phyloP scores from a whole-genome alignment of 805 yeast genomes.

The Wickerhamomyces chambardii region DNA sequence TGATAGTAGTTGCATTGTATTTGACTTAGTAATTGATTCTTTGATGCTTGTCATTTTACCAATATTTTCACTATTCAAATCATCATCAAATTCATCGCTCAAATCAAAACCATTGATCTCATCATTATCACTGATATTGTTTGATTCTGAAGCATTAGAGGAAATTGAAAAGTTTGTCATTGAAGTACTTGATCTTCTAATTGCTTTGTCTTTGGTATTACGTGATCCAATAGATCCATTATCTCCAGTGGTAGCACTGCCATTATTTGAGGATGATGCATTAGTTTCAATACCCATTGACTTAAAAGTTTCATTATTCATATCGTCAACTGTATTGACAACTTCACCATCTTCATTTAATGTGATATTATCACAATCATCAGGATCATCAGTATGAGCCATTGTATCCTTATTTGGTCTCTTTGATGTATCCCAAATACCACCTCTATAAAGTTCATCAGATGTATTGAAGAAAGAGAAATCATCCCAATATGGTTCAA shows the following conservation, averaged over 20 bases:
- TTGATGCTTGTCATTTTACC: too few relatives aligned
- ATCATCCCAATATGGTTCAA: constrained; percentile 87
- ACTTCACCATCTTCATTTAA: background rate
- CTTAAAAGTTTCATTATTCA: constrained; percentile 2
- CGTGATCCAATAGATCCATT: constrained; percentile 3
- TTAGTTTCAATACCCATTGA: constrained; percentile 2
- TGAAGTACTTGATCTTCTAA: constrained; percentile 13
- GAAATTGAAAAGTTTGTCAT: constrained; percentile 11
- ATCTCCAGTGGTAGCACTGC: constrained; percentile 2
- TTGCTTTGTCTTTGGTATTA: constrained; percentile 1
- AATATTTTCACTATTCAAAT: too few relatives aligned
- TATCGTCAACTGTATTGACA: background rate
- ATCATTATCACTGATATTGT: constrained; percentile 7
- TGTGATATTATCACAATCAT: background rate
- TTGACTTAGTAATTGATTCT: constrained; percentile 4
- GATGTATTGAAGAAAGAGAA: constrained; percentile 56
- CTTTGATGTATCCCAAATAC: constrained; percentile 66
- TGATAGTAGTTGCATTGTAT: constrained; percentile 14
- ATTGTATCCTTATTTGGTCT: constrained; percentile 4
- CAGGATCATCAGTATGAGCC: constrained; percentile 3
- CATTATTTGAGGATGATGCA: constrained; percentile 5
- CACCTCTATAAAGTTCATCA: constrained; percentile 78
- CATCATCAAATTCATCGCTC: constrained; percentile 19
- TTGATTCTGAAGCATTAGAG: background rate
- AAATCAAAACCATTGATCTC: constrained; percentile 1